phyloP scores from a whole-genome alignment of 2,329 filamentous ascomycete species.

The Colletotrichum sp. region DNA sequence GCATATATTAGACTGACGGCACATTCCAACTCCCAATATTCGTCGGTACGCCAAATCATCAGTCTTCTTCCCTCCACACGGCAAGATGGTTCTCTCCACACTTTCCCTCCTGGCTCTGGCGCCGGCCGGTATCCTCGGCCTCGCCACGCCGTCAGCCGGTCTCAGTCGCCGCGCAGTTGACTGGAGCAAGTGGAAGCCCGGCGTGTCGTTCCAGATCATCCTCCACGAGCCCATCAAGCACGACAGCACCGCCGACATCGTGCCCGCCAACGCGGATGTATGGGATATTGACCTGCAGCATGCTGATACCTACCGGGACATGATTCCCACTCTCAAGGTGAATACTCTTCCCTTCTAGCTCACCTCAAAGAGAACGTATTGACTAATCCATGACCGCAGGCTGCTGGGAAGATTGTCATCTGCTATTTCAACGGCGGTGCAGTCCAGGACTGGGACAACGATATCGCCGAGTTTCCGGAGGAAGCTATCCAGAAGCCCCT shows the following conservation, averaged over 20 bases:
- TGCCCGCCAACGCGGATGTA: conserved; percentile 30
- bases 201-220: conserved; percentile 34
- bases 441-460: conserved; percentile 30
- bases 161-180: background rate
- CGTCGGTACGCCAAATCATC: background rate
- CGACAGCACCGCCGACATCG: conserved; percentile 26
- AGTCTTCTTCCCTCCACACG: background rate
- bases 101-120: background rate
- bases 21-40: background rate
- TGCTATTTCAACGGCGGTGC: conserved; percentile 39
- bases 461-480: conserved; percentile 25
- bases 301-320: conserved; percentile 26
- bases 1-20: background rate
- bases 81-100: background rate
- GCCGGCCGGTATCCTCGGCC: background rate
- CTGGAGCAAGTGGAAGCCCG: conserved; percentile 29
- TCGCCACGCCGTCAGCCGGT: background rate
- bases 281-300: conserved; percentile 37
- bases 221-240: conserved; percentile 33
- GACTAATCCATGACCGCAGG: background rate
- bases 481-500: conserved; percentile 28
- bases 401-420: conserved; percentile 32
- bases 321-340: conserved; percentile 34
- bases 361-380: no score
- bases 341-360: background rate